These are phyloP conservation scores for Lasiosphaeria ovina DNA, from an alignment of 495 filamentous ascomycete genomes.

Conservation along the genomic window DNA sequence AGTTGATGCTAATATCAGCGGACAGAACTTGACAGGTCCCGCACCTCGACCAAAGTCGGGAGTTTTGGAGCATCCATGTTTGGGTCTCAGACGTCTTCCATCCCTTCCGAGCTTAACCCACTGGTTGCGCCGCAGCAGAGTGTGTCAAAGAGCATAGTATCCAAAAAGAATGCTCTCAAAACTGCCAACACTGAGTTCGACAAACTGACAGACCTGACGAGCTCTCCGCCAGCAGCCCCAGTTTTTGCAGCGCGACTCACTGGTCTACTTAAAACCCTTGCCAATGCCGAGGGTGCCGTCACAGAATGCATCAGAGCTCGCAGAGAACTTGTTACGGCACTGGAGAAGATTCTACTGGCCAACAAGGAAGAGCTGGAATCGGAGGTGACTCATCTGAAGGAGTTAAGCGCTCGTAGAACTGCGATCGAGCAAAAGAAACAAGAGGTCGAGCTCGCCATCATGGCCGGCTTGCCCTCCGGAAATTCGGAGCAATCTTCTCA, in stretches of 20 bases:
- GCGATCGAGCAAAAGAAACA: conserved; percentile 73
- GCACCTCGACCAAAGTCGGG: conserved; percentile 59
- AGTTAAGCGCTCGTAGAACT: conserved; percentile 58
- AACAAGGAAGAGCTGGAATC: conserved; percentile 65
- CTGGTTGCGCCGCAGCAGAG: conserved; percentile 69
- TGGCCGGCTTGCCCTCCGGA: conserved; percentile 60
- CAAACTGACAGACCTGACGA: conserved; percentile 69
- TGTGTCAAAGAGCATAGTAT: conserved; percentile 65
- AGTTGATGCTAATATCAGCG: not conserved
- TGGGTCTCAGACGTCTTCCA: conserved; percentile 57
- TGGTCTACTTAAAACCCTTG: conserved; percentile 79
- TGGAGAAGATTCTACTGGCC: conserved; percentile 77
- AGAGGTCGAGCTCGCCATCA: conserved; percentile 85
- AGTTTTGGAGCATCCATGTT: conserved; percentile 67
- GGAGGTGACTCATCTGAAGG: conserved; percentile 62
- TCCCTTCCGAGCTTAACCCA: conserved; percentile 73
- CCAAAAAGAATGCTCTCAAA: conserved; percentile 58
- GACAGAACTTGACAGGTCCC: conserved; percentile 76
- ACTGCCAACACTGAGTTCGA: conserved; percentile 77
- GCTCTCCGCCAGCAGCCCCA: conserved; percentile 68
- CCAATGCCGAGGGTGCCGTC: conserved; percentile 87
- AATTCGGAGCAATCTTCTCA: conserved; percentile 41
- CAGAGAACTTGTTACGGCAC: conserved; percentile 66
- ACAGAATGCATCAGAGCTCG: conserved; percentile 88
- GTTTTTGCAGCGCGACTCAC: conserved; percentile 90